Percentiles rank a stretch among this genome's conserved stretches.
phyloP scores from a whole-genome alignment of 768 basidiomycete genomes.

The Boletus rubroflammeus region DNA sequence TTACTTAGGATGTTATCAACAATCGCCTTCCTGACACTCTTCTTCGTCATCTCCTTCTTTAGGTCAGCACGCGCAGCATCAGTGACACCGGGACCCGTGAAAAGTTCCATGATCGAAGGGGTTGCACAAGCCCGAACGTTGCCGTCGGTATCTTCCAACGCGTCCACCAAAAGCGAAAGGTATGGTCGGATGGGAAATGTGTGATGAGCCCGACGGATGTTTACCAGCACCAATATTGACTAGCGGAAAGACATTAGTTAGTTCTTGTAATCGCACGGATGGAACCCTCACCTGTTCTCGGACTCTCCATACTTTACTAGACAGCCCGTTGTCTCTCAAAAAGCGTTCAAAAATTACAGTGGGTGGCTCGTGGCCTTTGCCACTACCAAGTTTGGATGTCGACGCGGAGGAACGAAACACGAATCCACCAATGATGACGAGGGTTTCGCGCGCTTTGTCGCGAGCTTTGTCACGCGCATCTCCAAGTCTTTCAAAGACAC shows the following conservation, averaged over 20 bases:
- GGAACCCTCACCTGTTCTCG: conserved; percentile 71
- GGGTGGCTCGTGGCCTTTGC: conserved; percentile 68
- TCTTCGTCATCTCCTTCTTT: conserved; percentile 87
- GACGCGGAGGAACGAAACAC: conserved; percentile 58
- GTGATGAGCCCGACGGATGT: conserved; percentile 66
- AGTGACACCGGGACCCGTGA: conserved; percentile 77
- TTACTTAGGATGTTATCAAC: conserved; percentile 74
- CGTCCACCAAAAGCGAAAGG: conserved; percentile 73
- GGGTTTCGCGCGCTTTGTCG: conserved; percentile 67
- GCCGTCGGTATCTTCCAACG: conserved; percentile 87
- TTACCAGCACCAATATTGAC: conserved; percentile 66
- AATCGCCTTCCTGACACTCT: conserved; percentile 82
- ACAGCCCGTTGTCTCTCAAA: conserved; percentile 67
- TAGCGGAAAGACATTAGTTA: conserved; percentile 20
- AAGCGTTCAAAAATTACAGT: conserved; percentile 66
- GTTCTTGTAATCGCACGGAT: not conserved
- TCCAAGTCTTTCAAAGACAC: conserved; percentile 78
- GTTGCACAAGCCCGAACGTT: conserved; percentile 86
- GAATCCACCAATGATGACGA: conserved; percentile 71
- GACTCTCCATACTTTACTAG: conserved; percentile 82
- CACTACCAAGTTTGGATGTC: conserved; percentile 43
- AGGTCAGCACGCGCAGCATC: conserved; percentile 89
- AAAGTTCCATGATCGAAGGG: conserved; percentile 76
- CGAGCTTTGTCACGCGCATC: conserved; percentile 70
- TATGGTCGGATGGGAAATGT: conserved; percentile 81